Percentiles rank a stretch among this genome's conserved stretches.
These are phyloP conservation scores for Aspergillus olivimuriae DNA, from an alignment of 495 filamentous ascomycete genomes.

Conservation along the genomic window DNA sequence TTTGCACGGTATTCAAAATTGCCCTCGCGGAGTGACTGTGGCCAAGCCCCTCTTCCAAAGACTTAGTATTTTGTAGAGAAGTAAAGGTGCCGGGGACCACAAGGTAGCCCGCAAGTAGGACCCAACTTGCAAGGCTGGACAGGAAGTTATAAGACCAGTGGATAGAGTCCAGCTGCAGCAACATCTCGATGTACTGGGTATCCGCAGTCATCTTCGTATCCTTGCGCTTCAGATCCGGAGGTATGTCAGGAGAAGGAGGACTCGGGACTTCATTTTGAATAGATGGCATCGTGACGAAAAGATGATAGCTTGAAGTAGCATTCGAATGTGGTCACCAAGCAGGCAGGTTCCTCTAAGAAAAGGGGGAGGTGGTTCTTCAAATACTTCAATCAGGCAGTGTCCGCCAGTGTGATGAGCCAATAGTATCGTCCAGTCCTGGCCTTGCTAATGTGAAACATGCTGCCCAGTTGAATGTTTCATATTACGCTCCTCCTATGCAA, in stretches of 20 bases:
- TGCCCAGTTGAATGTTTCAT: no score
- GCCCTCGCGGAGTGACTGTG: slow-evolving; percentile 6
- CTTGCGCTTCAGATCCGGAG: not conserved
- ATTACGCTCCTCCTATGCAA: no score
- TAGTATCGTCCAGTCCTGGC: no score
- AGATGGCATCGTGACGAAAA: not conserved
- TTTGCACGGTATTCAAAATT: slow-evolving; percentile 16
- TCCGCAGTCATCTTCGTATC: slow-evolving; percentile 1
- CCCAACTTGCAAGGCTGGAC: slow-evolving; percentile 17
- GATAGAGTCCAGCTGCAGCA: slow-evolving; percentile 8
- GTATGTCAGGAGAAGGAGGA: not conserved
- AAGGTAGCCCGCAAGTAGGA: slow-evolving; percentile 29
- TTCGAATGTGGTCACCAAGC: no score
- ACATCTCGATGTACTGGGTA: slow-evolving; percentile 6
- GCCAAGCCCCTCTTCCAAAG: slow-evolving; percentile 9
- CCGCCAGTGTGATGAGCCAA: no score
- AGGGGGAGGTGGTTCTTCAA: no score
- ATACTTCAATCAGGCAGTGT: no score
- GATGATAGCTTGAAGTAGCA: no score
- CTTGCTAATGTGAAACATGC: no score
- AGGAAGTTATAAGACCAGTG: slow-evolving; percentile 11
- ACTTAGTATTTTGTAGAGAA: slow-evolving; percentile 18
- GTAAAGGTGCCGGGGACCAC: slow-evolving; percentile 34
- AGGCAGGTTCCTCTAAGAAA: no score
- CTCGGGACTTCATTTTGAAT: not conserved